phyloP scores from a whole-genome alignment of 1,284 basidiomycete genomes.

The Tylopilus sp. region DNA sequence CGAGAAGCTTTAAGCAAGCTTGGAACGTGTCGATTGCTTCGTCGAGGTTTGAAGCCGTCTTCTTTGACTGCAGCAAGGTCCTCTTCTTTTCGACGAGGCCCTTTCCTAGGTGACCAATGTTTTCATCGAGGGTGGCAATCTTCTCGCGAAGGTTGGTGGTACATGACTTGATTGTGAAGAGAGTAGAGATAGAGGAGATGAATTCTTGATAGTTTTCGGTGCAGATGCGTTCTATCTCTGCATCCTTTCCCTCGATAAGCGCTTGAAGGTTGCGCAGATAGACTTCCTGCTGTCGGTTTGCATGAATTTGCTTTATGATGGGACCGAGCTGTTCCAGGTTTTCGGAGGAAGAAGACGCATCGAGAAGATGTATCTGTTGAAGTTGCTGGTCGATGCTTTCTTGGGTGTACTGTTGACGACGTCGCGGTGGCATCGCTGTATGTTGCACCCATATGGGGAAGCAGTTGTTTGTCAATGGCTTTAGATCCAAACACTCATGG shows the following conservation, averaged over 20 bases:
- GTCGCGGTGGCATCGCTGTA: slow-evolving; percentile 62
- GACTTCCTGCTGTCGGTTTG: slow-evolving; percentile 85
- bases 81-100: slow-evolving; percentile 91
- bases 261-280: slow-evolving; percentile 84
- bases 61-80: slow-evolving; percentile 82
- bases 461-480: slow-evolving; percentile 30
- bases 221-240: slow-evolving; percentile 95
- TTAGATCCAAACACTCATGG: slow-evolving; percentile 25
- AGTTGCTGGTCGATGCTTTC: slow-evolving; percentile 80
- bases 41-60: slow-evolving; percentile 90
- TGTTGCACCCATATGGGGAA: slow-evolving; percentile 14
- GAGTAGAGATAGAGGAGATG: slow-evolving; percentile 90
- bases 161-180: slow-evolving; percentile 91
- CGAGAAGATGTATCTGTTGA: slow-evolving; percentile 82
- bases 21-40: slow-evolving; percentile 95
- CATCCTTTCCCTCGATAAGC: slow-evolving; percentile 91
- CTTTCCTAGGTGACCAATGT: slow-evolving; percentile 74
- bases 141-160: slow-evolving; percentile 79
- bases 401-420: slow-evolving; percentile 70
- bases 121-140: slow-evolving; percentile 67
- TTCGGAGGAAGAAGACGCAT: slow-evolving; percentile 81
- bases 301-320: slow-evolving; percentile 90
- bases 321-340: slow-evolving; percentile 92
- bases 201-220: slow-evolving; percentile 98
- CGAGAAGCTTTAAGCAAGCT: slow-evolving; percentile 86